phyloP scores from a whole-genome alignment of 1,284 basidiomycete genomes.

The Phellopilus nigrolimitatus region DNA sequence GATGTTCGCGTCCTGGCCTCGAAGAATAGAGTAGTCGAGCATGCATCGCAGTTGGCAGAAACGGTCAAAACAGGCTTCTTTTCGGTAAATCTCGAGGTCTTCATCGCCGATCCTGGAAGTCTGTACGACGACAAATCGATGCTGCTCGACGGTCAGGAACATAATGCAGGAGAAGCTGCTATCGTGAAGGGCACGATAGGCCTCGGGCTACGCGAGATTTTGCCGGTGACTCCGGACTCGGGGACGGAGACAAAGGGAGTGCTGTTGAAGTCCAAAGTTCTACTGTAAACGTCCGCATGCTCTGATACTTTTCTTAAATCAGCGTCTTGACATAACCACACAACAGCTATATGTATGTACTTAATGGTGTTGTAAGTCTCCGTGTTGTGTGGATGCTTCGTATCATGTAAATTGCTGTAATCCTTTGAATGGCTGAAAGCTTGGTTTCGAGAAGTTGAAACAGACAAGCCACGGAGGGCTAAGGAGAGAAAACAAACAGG shows the following conservation, averaged over 20 bases:
- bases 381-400: too few species aligned
- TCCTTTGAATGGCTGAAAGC: too few species aligned
- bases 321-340: too few species aligned
- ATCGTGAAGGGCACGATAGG: conserved; percentile 1
- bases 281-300: too few species aligned
- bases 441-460: too few species aligned
- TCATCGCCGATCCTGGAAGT: conserved; percentile 2
- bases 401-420: too few species aligned
- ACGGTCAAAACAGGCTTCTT: conserved; percentile 1
- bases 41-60: conserved; percentile 5
- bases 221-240: too few species aligned
- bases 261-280: conserved; percentile 4
- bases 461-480: too few species aligned
- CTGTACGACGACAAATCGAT: not conserved
- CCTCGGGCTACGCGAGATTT: not conserved
- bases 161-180: not conserved
- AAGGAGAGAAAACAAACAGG: too few species aligned
- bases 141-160: not conserved
- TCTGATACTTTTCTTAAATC: too few species aligned
- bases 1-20: not conserved
- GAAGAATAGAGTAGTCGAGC: not conserved
- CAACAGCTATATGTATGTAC: too few species aligned
- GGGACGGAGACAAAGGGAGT: not conserved
- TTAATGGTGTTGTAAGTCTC: too few species aligned
- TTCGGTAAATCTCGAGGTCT: not conserved